Evolutionary conservation across 805 yeast species (phyloP), one percentile per base, ranked within the genome.

Genomic region (Huiozyma naganishii): DNA sequence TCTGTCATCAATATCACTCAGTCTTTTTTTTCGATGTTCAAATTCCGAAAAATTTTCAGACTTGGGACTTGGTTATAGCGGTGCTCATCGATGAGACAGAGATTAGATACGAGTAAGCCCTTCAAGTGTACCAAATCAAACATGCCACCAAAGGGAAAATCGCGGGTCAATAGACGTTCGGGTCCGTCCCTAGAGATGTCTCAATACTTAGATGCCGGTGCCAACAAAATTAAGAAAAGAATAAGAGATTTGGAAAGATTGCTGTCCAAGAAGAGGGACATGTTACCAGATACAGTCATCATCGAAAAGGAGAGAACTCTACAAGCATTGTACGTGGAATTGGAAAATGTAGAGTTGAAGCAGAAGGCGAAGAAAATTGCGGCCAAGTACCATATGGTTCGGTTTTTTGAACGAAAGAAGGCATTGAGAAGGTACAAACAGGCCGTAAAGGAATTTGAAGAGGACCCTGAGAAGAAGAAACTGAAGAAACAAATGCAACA

Each of bases 381-480:
- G 9, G 74, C 79, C 52, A 84, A 81, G 65, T 92, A 92, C 61
- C 96, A 87, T 59, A 88, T 87, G 89, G 87, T 92, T 40, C 74
- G 90, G 51, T 92, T 92, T 59, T 86, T 92, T 49, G 97, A 89
- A 62, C 77, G 74, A 57, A 86, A 87, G 66, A 89, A 88, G 71
- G 92, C 95, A 0, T 52, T 76, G 27, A 74, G 95, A 57, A 74
- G 69, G 45, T 76, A 84, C 56, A 83, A 80, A 50, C 66, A 69
- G 45, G 58, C 65, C 6, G 57, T 62, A 40, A 71, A 69, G 46
- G 51, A 56, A 38, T 44, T 59, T 10, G 52, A 47, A 4, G 54
- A 55, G 13, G 55, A 46, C 10, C n/a, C 39, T 7, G 36, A 46
- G 28, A 45, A 38, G n/a, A 36, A 43, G 51, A 50, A 33, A 53